These are phyloP conservation scores for Colletotrichum sublineola DNA, from an alignment of 2,329 filamentous ascomycete species.

Conservation along the genomic window DNA sequence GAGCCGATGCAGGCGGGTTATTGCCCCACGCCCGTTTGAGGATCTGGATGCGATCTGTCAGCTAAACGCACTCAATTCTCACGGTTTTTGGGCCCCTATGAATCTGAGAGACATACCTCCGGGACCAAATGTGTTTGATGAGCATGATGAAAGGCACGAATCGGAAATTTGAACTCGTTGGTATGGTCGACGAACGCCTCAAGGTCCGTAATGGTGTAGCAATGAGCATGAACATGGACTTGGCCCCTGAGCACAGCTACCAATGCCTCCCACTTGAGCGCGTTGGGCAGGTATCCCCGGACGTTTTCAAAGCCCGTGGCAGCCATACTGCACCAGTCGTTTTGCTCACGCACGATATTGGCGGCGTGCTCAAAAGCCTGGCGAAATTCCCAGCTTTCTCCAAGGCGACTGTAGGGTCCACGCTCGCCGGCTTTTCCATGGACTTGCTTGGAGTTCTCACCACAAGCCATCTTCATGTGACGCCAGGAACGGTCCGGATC, in stretches of 20 bases:
- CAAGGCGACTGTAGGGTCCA: slow-evolving; percentile 72
- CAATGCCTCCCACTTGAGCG: slow-evolving; percentile 74
- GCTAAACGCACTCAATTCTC: background rate
- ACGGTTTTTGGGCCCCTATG: background rate
- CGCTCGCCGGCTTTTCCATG: slow-evolving; percentile 69
- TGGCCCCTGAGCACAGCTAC: slow-evolving; percentile 74
- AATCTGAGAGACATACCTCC: slow-evolving; percentile 59
- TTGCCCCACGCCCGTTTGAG: slow-evolving; percentile 69
- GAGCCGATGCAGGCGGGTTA: slow-evolving; percentile 66
- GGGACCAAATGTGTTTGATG: slow-evolving; percentile 76
- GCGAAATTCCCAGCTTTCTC: slow-evolving; percentile 78
- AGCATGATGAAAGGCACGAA: slow-evolving; percentile 78
- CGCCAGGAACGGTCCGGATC: slow-evolving; percentile 75
- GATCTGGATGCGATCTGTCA: slow-evolving; percentile 52
- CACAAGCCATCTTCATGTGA: slow-evolving; percentile 84
- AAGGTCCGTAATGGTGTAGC: slow-evolving; percentile 77
- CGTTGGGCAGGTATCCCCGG: slow-evolving; percentile 70
- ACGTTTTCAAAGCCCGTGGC: slow-evolving; percentile 64
- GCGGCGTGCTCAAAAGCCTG: slow-evolving; percentile 75
- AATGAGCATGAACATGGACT: slow-evolving; percentile 78
- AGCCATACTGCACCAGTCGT: slow-evolving; percentile 76
- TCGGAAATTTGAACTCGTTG: slow-evolving; percentile 77
- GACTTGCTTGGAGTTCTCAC: slow-evolving; percentile 75
- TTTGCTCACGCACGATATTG: slow-evolving; percentile 68
- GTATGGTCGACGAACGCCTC: slow-evolving; percentile 78